Base-by-base conservation (phyloP, 148 eudicot genomes). In the Dysphania ambrosioides region DNA sequence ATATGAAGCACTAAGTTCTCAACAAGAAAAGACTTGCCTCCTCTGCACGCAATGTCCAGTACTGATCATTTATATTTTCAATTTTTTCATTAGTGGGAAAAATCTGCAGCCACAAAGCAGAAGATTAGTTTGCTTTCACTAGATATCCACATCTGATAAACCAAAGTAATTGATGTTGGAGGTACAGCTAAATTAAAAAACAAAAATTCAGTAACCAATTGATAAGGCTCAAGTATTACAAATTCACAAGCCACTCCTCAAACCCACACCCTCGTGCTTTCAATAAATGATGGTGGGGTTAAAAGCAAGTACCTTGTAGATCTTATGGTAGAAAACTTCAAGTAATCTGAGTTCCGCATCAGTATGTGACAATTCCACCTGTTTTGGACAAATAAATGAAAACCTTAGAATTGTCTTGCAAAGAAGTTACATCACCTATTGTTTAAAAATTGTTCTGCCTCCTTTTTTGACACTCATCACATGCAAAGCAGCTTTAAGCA, bases 241-340 rank as follows among this genome's bases (percentile, higher is more conserved):
- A n/a, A n/a, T n/a, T n/a, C n/a, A n/a, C n/a, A n/a, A 21, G 68
- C 27, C 38, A 53, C 19, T 65, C 44, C 47, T 24, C 40, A 56
- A 55, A 6, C 3, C 13, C 36, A 35, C 31, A 10, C 32, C n/a
- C n/a, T 24, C 8, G 11, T 13, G 24, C 59, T 11, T 32, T 16
- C n/a, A 24, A n/a, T 21, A 24, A 61, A 0, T 19, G 40, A 61
- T 71, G 19, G 47, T 63, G 21, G 55, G 40, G 24, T 36, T 41
- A 6, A 38, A 55, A 70, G 32, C 55, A 72, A 55, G 29, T 82
- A 91, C 98, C 98, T 94, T 94, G 80, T 89, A 94, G 58, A 94
- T 94, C 86, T 94, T 94, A 83, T 94, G 97, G 71, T 85, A 85
- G 81, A 94, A 92, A 70, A 94, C 96, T 85, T 94, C 97, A 72